Base-by-base conservation (phyloP, 2,329 filamentous ascomycete species). In the Pyricularia sp. region DNA sequence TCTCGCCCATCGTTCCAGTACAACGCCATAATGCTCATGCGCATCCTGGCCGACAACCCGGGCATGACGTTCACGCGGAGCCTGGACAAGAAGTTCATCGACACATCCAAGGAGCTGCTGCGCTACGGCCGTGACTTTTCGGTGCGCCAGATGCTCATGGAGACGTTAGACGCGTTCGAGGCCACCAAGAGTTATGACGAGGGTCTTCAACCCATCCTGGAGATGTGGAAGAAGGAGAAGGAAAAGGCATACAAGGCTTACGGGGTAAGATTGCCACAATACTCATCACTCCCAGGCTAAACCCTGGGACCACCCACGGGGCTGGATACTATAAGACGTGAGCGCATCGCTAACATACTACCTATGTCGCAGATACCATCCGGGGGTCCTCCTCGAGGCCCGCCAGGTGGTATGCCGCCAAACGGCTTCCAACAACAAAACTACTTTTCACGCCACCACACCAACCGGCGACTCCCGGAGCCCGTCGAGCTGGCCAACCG, bases 11-110 rank as follows among this genome's bases (percentile, higher is more conserved):
- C 91, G 74, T 88, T 90, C 73, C 94, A 98, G 79, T 98, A 97
- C 84, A 97, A 98, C 81, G 91, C 93, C 71, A 89, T 98, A 75
- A 98, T 98, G 95, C 86, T 99, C 69, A 84, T 96, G 73, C 90
- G 94, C 71, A 99, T 99, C 75, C 83, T 99, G 72, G 85, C 89
- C 73, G 94, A 98, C 78, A 97, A 99, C 77, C 95, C 95, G 0
- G 94, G 94, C 33, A 85, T 86, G 68, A 93, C 89, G 1, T 99
- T 99, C 76, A 97, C 94, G n/a, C 87, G 91, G 73, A 94, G 97
- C 77, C 79, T 98, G 61, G 94, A 97, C 78, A 85, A 89, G 75
- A 92, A 92, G 75, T 98, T 97, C 76, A 87, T 92, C 68, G 85
- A 90, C 61, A 88, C 88, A 0, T 81, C 92, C 20, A 94, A 94